These are phyloP conservation scores for Rugosomyces carneus DNA, from an alignment of 1,284 basidiomycete species.

Conservation along the genomic window DNA sequence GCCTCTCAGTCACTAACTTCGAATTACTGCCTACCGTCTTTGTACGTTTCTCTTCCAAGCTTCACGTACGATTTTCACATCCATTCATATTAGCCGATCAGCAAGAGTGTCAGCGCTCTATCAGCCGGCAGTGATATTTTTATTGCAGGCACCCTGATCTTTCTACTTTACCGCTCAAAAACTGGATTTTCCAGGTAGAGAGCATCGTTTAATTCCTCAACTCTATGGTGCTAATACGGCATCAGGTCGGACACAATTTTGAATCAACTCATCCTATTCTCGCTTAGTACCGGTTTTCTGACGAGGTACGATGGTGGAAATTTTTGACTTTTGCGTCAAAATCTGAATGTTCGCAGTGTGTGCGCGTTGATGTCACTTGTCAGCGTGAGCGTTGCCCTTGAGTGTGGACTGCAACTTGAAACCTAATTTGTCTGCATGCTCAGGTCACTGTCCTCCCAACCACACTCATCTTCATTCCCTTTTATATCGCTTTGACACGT, in stretches of 20 bases:
- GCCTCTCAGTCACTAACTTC: slow-evolving; percentile 6
- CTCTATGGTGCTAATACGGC: neutral
- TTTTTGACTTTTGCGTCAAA: neutral
- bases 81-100: neutral
- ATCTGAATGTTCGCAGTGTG: slow-evolving; percentile 1
- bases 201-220: neutral
- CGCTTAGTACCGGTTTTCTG: slow-evolving; percentile 13
- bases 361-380: slow-evolving; percentile 12
- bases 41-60: neutral
- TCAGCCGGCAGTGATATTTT: slow-evolving; percentile 10
- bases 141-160: slow-evolving; percentile 11
- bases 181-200: slow-evolving; percentile 13
- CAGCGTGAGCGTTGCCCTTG: slow-evolving; percentile 5
- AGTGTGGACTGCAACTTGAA: neutral
- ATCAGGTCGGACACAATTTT: slow-evolving; percentile 11
- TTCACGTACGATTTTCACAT: neutral
- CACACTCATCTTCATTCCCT: slow-evolving; percentile 13
- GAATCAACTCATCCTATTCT: slow-evolving; percentile 14
- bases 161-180: slow-evolving; percentile 9
- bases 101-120: slow-evolving; percentile 11
- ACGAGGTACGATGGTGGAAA: slow-evolving; percentile 6
- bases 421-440: neutral
- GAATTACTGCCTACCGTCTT: slow-evolving; percentile 6
- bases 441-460: slow-evolving; percentile 10
- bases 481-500: slow-evolving; percentile 9